Evolutionary conservation across 1,139 yeast genomes (phyloP).

Genomic region (Hyphopichia pseudoburtonii): DNA sequence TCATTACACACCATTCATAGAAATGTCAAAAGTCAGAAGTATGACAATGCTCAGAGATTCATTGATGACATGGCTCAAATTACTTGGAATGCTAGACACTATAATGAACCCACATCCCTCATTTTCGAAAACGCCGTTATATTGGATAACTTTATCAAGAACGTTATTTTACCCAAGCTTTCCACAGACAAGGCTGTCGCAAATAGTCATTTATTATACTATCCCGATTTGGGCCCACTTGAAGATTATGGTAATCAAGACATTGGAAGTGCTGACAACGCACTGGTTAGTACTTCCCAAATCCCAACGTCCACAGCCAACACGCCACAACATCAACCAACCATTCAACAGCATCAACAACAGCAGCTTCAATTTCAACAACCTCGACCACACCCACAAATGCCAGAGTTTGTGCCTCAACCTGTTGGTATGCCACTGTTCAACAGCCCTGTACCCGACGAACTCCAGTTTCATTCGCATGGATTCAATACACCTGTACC

Average conservation of each 20-base stretch:
- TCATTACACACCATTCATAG: constrained; percentile 44
- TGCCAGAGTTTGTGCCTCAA: not conserved
- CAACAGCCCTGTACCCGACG: not conserved
- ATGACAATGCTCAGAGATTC: constrained; percentile 64
- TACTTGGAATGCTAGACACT: constrained; percentile 85
- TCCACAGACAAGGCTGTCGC: constrained; percentile 39
- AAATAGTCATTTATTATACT: constrained; percentile 45
- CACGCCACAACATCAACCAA: too few species aligned
- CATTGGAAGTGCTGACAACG: too few species aligned
- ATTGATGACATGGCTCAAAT: constrained; percentile 78
- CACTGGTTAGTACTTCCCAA: too few species aligned
- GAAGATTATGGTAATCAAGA: constrained; percentile 37
- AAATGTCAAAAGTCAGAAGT: constrained; percentile 49
- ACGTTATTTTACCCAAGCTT: constrained; percentile 56
- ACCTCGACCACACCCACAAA: not conserved
- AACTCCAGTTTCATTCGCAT: constrained; percentile 5
- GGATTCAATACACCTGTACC: constrained; percentile 6
- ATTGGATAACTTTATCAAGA: constrained; percentile 60
- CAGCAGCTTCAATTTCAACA: not conserved
- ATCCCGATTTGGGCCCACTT: constrained; percentile 75
- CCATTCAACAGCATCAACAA: constrained; percentile 1
- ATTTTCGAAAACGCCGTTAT: constrained; percentile 73
- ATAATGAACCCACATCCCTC: constrained; percentile 67
- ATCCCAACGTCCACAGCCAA: too few species aligned
- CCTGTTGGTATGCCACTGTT: not conserved